These are phyloP conservation scores for Agaricus blazei DNA, from an alignment of 768 basidiomycete genomes.

Conservation along the genomic window DNA sequence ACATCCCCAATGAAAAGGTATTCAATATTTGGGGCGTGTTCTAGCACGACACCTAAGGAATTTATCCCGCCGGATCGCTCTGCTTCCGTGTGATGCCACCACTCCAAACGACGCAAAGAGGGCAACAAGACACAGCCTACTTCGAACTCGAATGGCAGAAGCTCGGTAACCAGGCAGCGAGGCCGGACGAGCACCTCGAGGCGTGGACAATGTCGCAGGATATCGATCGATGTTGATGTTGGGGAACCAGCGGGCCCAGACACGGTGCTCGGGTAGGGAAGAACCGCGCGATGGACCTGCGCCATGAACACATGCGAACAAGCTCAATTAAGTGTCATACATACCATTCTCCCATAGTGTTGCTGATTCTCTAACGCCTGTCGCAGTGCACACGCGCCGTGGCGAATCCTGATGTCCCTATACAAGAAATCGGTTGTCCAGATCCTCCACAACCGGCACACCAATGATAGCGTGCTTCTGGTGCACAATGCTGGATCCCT, in stretches of 20 bases:
- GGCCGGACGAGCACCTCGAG: slow-evolving; percentile 55
- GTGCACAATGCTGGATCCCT: slow-evolving; percentile 26
- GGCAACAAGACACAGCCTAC: slow-evolving; percentile 39
- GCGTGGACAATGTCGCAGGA: slow-evolving; percentile 43
- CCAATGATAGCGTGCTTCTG: slow-evolving; percentile 40
- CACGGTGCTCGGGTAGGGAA: slow-evolving; percentile 52
- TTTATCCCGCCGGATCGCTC: slow-evolving; percentile 64
- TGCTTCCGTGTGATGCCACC: slow-evolving; percentile 60
- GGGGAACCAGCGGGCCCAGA: slow-evolving; percentile 25
- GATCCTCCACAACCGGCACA: slow-evolving; percentile 53
- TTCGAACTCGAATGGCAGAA: slow-evolving; percentile 48
- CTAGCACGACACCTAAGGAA: slow-evolving; percentile 48
- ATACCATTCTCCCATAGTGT: slow-evolving; percentile 26
- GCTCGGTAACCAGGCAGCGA: slow-evolving; percentile 19
- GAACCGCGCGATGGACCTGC: slow-evolving; percentile 50
- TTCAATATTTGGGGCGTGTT: slow-evolving; percentile 46
- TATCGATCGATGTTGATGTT: slow-evolving; percentile 33
- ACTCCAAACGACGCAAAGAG: slow-evolving; percentile 58
- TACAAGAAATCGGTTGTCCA: slow-evolving; percentile 45
- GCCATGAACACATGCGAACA: slow-evolving; percentile 6
- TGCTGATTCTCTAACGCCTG: slow-evolving; percentile 18
- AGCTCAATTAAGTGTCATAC: slow-evolving; percentile 11
- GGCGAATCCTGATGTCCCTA: slow-evolving; percentile 44
- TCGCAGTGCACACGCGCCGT: slow-evolving; percentile 24
- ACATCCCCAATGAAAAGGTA: slow-evolving; percentile 55